Conservation (phyloP, 2,329 filamentous ascomycete species). For the Colletotrichum graminicola region DNA sequence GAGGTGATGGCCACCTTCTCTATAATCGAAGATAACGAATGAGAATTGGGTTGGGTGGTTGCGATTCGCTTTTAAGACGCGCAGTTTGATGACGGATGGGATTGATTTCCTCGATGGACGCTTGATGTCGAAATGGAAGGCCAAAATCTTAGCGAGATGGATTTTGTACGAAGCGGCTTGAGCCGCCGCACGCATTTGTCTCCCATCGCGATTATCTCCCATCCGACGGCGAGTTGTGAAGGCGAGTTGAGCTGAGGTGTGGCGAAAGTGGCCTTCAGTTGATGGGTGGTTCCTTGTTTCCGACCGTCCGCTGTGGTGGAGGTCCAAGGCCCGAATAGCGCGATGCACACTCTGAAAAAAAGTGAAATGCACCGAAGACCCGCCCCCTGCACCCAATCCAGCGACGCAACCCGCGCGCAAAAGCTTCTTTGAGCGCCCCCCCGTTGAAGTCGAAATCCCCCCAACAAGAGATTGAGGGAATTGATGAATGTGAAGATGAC, state of each 20-base stretch:
- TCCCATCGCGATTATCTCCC: slow-evolving; percentile 12
- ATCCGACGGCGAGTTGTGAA: slow-evolving; percentile 27
- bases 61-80: background rate
- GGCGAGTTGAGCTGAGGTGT: slow-evolving; percentile 16
- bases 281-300: slow-evolving; percentile 42
- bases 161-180: slow-evolving; percentile 9
- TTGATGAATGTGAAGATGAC: slow-evolving; percentile 34
- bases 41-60: slow-evolving; percentile 12
- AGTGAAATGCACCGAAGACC: slow-evolving; percentile 33
- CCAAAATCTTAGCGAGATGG: background rate
- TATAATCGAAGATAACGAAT: background rate
- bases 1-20: slow-evolving; percentile 17
- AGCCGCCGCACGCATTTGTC: background rate
- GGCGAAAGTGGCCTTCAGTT: slow-evolving; percentile 30
- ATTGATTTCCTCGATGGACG: slow-evolving; percentile 8
- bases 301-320: slow-evolving; percentile 30
- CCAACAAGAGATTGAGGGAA: slow-evolving; percentile 17
- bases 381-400: slow-evolving; percentile 29
- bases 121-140: slow-evolving; percentile 3
- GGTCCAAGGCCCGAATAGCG: slow-evolving; percentile 33
- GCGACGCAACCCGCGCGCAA: slow-evolving; percentile 22
- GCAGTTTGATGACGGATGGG: background rate
- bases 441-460: slow-evolving; percentile 23
- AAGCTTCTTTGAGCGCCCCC: slow-evolving; percentile 11
- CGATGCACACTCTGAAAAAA: slow-evolving; percentile 11